Base-by-base conservation (phyloP, 306 rosid species). In the Oxytropis ochrocephala region DNA sequence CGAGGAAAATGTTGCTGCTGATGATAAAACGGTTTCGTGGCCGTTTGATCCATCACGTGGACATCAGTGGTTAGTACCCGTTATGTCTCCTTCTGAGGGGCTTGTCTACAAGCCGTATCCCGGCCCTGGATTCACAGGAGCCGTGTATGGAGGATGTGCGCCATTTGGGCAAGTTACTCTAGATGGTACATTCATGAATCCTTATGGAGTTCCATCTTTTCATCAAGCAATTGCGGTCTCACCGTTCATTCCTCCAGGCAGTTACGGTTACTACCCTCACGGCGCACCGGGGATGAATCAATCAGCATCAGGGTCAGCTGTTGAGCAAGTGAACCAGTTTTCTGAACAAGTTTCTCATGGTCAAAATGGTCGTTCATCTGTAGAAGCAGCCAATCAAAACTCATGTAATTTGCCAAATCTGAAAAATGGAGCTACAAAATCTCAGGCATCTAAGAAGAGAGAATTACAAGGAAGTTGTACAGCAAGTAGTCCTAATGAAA, bases 21-120 rank as follows among this genome's bases (percentile, higher is more conserved):
- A 84, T 61, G 79, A 67, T 65, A 81, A 75, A 62, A 79, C 75
- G 66, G 73, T 54, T 58, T 79, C 90, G 30, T 86, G 88, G 89
- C n/a, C 75, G 77, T 85, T 78, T 79, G 72, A 80, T 58, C 97
- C 80, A 75, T 58, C 94, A 64, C 80, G 91, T 16, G 97, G 88
- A 33, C 91, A 88, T 19, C 99, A 89, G 19, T 91, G 91, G 95
- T 66, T 95, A 68, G 53, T 95, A 68, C 99, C 99, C 49, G 95
- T 91, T 12, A 83, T 89, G 96, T 76, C 96, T 72, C 90, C 96
- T 46, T 80, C 97, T 3, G 97, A 95, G 74, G 99, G 97, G 72
- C 96, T 95, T 17, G 70, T 95, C 32, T 95, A 86, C 81, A 94
- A 94, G 88, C 99, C 99, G 13, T 95, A 85, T 73, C 76, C 82